phyloP scores from a whole-genome alignment of 768 basidiomycete species.

The Kwoniella mangroviensis region DNA sequence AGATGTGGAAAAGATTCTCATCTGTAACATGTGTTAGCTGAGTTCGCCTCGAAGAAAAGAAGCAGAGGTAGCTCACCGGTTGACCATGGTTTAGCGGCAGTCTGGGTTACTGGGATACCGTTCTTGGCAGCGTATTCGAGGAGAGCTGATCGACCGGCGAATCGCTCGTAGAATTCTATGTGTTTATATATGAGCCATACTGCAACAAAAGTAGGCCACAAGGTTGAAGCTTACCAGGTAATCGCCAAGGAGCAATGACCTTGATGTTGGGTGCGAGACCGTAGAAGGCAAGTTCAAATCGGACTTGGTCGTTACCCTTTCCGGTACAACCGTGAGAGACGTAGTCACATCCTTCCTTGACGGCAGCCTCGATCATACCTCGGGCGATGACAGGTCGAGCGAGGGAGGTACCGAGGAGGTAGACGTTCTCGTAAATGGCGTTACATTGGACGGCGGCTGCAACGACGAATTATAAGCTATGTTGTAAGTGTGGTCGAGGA shows the following conservation, averaged over 20 bases:
- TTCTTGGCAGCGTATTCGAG: constrained; percentile 86
- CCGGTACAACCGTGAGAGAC: constrained; percentile 99
- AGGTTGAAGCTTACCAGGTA: constrained; percentile 79
- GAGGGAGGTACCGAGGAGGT: constrained; percentile 95
- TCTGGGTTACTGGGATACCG: constrained; percentile 90
- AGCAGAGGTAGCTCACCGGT: constrained; percentile 62
- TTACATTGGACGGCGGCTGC: constrained; percentile 90
- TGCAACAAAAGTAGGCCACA: no score
- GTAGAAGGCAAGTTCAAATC: constrained; percentile 98
- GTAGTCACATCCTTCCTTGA: constrained; percentile 90
- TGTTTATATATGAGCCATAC: no score
- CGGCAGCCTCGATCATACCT: constrained; percentile 94
- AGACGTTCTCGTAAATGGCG: constrained; percentile 98
- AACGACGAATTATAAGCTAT: not conserved
- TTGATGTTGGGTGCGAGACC: constrained; percentile 98
- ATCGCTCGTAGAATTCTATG: constrained; percentile 93
- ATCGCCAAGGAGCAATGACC: constrained; percentile 97
- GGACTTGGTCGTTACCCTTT: constrained; percentile 99
- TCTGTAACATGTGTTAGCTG: constrained; percentile 60
- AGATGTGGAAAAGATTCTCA: constrained; percentile 99
- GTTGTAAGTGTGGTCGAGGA: not conserved
- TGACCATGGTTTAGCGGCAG: constrained; percentile 96
- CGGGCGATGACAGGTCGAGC: constrained; percentile 98
- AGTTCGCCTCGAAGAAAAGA: not conserved
- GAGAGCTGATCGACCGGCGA: constrained; percentile 91